These are phyloP conservation scores for Aureobasidium sp. DNA, from an alignment of 2,329 filamentous ascomycete genomes.

Conservation along the genomic window DNA sequence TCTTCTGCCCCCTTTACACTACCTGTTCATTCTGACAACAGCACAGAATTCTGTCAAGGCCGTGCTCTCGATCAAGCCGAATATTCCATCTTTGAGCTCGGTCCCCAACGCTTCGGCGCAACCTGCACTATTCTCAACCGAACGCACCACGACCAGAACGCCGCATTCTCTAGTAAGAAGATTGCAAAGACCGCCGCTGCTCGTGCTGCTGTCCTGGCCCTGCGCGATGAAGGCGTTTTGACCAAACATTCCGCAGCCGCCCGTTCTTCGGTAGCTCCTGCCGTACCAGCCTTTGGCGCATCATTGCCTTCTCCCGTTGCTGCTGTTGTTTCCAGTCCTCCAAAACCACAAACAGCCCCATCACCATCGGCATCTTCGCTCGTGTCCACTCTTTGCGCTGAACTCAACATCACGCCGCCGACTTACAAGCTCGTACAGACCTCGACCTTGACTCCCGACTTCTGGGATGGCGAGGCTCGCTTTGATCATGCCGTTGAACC, in stretches of 20 bases:
- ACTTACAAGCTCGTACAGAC: not conserved
- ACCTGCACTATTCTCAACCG: not conserved
- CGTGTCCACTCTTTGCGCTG: not conserved
- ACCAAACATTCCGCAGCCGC: not conserved
- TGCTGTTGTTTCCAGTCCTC: not conserved
- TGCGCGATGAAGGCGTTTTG: not conserved
- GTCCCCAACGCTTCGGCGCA: conserved; percentile 8
- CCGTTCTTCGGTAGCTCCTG: not conserved
- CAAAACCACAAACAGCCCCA: not conserved
- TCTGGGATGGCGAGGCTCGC: not conserved
- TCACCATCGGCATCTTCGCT: not conserved
- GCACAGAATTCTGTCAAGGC: conserved; percentile 8
- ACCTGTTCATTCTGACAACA: not conserved
- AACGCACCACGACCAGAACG: not conserved
- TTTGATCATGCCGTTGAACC: conserved; percentile 3
- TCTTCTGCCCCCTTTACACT: too few relatives aligned
- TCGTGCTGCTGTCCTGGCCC: conserved; percentile 3
- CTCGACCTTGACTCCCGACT: not conserved
- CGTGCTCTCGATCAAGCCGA: not conserved
- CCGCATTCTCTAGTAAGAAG: conserved; percentile 7
- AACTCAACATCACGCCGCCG: not conserved
- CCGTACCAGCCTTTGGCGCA: not conserved
- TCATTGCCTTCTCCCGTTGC: not conserved
- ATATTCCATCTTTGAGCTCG: conserved; percentile 5
- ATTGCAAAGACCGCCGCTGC: conserved; percentile 6